These are phyloP conservation scores for Candida easanensis DNA, from an alignment of 805 yeast species.

Conservation along the genomic window DNA sequence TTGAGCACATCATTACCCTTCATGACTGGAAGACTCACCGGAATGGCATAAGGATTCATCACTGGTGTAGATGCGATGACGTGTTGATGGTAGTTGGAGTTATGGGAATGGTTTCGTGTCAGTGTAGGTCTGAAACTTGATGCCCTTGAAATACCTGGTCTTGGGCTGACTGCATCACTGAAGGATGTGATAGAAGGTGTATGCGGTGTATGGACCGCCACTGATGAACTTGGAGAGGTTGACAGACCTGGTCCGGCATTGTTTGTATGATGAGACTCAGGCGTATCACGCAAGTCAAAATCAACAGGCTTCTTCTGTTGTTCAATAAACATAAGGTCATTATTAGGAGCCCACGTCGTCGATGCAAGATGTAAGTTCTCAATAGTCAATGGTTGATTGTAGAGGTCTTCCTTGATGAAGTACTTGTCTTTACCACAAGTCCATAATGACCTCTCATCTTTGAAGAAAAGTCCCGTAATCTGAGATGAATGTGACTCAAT, in stretches of 20 bases:
- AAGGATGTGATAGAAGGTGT: slow-evolving; percentile 10
- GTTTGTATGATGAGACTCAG: not conserved
- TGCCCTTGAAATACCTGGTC: slow-evolving; percentile 27
- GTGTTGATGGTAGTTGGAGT: slow-evolving; percentile 9
- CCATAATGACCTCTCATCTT: slow-evolving; percentile 43
- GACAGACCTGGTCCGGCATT: slow-evolving; percentile 5
- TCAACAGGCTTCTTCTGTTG: slow-evolving; percentile 34
- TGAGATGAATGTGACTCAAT: slow-evolving; percentile 47
- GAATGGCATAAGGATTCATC: slow-evolving; percentile 23
- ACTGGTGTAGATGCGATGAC: slow-evolving; percentile 13
- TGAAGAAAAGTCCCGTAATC: slow-evolving; percentile 57
- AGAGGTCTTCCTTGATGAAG: slow-evolving; percentile 47
- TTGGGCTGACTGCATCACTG: slow-evolving; percentile 16
- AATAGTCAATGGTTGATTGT: slow-evolving; percentile 38
- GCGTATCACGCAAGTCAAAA: slow-evolving; percentile 1
- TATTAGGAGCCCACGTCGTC: slow-evolving; percentile 55
- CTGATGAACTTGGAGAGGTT: slow-evolving; percentile 20
- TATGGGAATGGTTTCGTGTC: slow-evolving; percentile 19
- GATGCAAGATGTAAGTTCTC: slow-evolving; percentile 53
- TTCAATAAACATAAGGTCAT: slow-evolving; percentile 48
- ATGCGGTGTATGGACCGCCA: slow-evolving; percentile 6
- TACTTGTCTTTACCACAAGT: slow-evolving; percentile 50
- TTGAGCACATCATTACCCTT: slow-evolving; percentile 36
- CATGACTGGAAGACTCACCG: slow-evolving; percentile 26
- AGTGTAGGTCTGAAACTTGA: slow-evolving; percentile 21